Base-by-base conservation (phyloP, 345 rosid species). In the Mercurialis annua region DNA sequence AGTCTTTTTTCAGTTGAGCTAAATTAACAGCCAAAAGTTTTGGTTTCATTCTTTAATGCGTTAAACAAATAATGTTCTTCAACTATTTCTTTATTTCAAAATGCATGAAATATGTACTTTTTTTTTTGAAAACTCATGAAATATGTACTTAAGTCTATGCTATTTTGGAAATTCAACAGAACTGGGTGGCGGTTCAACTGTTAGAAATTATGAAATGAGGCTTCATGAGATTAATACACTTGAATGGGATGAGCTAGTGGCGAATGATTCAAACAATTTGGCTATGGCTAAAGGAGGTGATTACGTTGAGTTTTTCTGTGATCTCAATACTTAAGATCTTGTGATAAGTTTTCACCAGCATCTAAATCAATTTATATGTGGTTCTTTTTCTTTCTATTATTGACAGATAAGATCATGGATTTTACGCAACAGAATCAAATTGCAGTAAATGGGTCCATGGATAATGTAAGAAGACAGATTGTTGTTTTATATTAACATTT, bases 141-240 rank as follows among this genome's bases (percentile, higher is more conserved):
- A 34, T 3, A 34, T 34, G 4, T 34, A 4, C 9, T 9, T n/a
- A n/a, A n/a, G n/a, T 51, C 49, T 70, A 48, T 65, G 21, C 49
- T 71, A 53, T 66, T 76, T 63, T 79, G 81, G 71, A 49, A 64
- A 59, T 23, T 78, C 61, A 67, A 62, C 89, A 86, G 99, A 65
- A 65, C 76, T 82, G 55, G 71, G 80, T 73, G 83, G 81, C 69
- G 72, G 44, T 69, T 71, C 58, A 53, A 77, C 84, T 0, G 87
- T 71, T 63, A 71, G 26, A 74, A 84, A 78, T 76, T 87, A 86
- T 73, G 93, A 85, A 73, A 77, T 74, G 81, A 83, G 77, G 77
- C 86, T 94, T 81, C 96, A 83, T 46, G 99, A 94, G 75, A 76
- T 94, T 76, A 94, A 91, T 76, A 94, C 98, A 15, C 96, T 94